Evolutionary conservation across 1,284 basidiomycete genomes (phyloP).

Genomic region (Puccinia polysora): DNA sequence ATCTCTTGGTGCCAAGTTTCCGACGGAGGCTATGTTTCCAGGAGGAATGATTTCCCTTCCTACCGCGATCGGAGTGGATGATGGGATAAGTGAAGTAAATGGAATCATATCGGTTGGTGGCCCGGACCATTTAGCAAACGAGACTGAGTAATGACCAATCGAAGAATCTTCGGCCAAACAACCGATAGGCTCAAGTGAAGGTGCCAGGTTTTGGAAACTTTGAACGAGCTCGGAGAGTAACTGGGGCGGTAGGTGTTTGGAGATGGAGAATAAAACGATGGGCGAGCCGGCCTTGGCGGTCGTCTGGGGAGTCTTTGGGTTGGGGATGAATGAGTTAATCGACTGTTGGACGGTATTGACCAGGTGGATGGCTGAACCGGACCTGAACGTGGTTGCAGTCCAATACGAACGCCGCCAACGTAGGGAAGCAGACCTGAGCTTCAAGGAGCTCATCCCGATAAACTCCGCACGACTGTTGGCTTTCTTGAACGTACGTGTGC

Average conservation of each 20-base stretch:
- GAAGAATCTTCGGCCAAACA: constrained; percentile 32
- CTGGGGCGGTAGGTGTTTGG: constrained; percentile 29
- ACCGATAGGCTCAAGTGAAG: constrained; percentile 23
- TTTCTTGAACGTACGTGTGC: too few relatives aligned
- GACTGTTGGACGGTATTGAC: constrained; percentile 6
- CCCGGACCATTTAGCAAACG: constrained; percentile 28
- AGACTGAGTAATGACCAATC: constrained; percentile 9
- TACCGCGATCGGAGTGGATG: constrained; percentile 27
- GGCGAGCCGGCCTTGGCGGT: background rate
- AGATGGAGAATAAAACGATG: constrained; percentile 18
- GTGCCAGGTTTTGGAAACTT: constrained; percentile 11
- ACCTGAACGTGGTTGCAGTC: constrained; percentile 22
- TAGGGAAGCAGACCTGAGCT: background rate
- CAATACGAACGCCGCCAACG: constrained; percentile 20
- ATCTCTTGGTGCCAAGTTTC: too few relatives aligned
- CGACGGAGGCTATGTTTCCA: background rate
- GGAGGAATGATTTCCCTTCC: constrained; percentile 30
- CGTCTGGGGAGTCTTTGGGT: background rate
- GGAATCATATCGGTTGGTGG: background rate
- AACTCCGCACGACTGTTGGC: too few relatives aligned
- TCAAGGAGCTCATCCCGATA: too few relatives aligned
- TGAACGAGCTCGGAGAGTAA: background rate
- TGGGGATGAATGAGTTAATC: background rate
- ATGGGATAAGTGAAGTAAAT: constrained; percentile 13
- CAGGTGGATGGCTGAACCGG: background rate